phyloP scores from a whole-genome alignment of 2,329 filamentous ascomycete genomes.

The Xylaria sp. region DNA sequence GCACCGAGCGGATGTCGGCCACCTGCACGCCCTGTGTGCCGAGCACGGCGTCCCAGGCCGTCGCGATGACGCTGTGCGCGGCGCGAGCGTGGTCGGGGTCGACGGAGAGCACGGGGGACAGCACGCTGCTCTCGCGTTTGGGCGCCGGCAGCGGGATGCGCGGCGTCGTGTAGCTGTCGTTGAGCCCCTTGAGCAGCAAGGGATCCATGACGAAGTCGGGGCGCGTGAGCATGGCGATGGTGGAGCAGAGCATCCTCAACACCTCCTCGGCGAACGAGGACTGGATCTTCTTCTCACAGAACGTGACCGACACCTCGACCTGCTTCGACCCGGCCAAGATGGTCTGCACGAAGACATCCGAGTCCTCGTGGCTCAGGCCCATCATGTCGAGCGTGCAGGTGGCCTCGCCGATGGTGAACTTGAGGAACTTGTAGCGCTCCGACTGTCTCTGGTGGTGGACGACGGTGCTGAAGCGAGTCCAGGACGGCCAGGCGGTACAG shows the following conservation, averaged over 20 bases:
- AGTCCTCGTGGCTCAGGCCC: conserved; percentile 56
- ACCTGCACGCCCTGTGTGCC: conserved; percentile 54
- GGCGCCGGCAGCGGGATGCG: conserved; percentile 56
- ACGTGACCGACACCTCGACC: conserved; percentile 58
- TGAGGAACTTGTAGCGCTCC: conserved; percentile 53
- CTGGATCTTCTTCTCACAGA: conserved; percentile 58
- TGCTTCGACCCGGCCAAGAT: conserved; percentile 52
- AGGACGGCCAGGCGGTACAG: conserved; percentile 66
- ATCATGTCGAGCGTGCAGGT: conserved; percentile 58
- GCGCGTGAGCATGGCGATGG: conserved; percentile 59
- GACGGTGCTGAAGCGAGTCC: conserved; percentile 65
- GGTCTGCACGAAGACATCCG: conserved; percentile 60
- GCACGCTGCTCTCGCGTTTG: conserved; percentile 41
- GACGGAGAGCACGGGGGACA: conserved; percentile 49
- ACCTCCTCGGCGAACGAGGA: conserved; percentile 57
- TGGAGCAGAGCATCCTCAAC: conserved; percentile 58
- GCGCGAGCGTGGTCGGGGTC: conserved; percentile 55
- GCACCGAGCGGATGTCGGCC: conserved; percentile 57
- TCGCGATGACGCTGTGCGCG: conserved; percentile 56
- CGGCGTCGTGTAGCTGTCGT: conserved; percentile 54
- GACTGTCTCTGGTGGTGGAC: conserved; percentile 63
- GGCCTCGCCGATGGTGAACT: conserved; percentile 59
- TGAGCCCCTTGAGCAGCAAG: conserved; percentile 56
- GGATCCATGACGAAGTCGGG: conserved; percentile 60
- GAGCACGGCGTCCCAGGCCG: conserved; percentile 59